Base-by-base conservation (phyloP, 805 yeast species). In the Candida xyloterini region DNA sequence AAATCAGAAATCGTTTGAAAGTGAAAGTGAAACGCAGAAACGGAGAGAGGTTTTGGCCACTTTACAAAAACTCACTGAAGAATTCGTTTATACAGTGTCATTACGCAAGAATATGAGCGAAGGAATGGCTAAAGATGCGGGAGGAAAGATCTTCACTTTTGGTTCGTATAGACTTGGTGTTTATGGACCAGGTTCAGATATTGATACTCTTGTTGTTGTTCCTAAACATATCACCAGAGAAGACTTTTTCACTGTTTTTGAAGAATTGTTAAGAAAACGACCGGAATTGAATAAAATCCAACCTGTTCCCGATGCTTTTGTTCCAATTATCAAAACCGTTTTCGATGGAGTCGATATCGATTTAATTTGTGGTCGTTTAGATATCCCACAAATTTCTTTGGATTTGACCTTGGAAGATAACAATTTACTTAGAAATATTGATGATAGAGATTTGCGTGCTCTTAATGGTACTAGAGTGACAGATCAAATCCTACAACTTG, bases 141-240 rank as follows among this genome's bases (percentile, higher is more conserved):
- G 99, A 27, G 99, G 99, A 26, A 93, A 93, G 60, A 79, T 93
- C n/a, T 93, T 90, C 60, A 89, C 97, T 0, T 93, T 76, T 66
- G 99, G 99, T 1, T 89, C 97, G 1, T 93, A 90, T 56, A 72
- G 96, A 47, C 66, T 93, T 30, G 99, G 99, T 4, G 99, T 93
- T 10, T 88, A 90, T 65, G 98, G 98, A 0, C 98, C 98, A 0
- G 98, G 99, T 1, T 84, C 95, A 0, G 99, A 93, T 81, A 91
- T 93, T 45, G 99, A 93, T 69, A 86, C 98, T 0, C 67, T 93
- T 32, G 86, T 93, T n/a, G 97, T 91, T 20, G 97, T 87, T 13
- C 99, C 99, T 1, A 93, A 91, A 54, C 98, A 93, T 62, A 95
- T 93, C 10, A 73, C 85, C 1, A 74, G 96, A 48, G 93, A 85